These are phyloP conservation scores for Ustilago shanxiensis DNA, from an alignment of 1,284 basidiomycete genomes.

Conservation along the genomic window DNA sequence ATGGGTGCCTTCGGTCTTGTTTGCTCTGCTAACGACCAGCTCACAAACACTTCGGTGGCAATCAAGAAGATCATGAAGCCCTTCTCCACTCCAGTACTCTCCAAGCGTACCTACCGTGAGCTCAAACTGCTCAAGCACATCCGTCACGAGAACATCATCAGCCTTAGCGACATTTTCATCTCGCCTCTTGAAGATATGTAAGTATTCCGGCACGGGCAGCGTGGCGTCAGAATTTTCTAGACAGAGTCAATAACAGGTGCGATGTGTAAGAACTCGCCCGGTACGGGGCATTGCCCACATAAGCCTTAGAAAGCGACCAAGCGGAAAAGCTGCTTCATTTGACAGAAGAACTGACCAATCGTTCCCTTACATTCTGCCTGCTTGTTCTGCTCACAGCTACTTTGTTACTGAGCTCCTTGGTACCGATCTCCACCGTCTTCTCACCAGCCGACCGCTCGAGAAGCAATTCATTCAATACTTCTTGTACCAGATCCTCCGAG, in stretches of 20 bases:
- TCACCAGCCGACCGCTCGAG: slow-evolving; percentile 95
- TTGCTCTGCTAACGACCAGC: slow-evolving; percentile 94
- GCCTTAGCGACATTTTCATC: slow-evolving; percentile 98
- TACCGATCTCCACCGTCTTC: slow-evolving; percentile 94
- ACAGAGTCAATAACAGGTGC: no score
- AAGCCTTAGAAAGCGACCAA: no score
- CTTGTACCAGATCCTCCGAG: slow-evolving; percentile 97
- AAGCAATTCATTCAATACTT: slow-evolving; percentile 99
- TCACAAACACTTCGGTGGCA: slow-evolving; percentile 92
- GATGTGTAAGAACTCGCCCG: no score
- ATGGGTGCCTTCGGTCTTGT: slow-evolving; percentile 80
- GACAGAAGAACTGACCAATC: neutral
- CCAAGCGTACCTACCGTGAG: slow-evolving; percentile 97
- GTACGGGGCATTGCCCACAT: no score
- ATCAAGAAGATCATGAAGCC: slow-evolving; percentile 99
- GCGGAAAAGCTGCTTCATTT: neutral
- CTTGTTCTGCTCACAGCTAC: slow-evolving; percentile 76
- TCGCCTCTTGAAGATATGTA: slow-evolving; percentile 88
- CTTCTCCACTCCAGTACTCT: slow-evolving; percentile 96
- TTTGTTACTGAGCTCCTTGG: slow-evolving; percentile 99
- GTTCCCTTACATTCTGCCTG: slow-evolving; percentile 1
- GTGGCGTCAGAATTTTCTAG: no score
- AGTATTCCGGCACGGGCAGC: neutral
- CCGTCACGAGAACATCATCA: slow-evolving; percentile 99
- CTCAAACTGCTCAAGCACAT: slow-evolving; percentile 99